Base-by-base conservation (phyloP, 2,329 filamentous ascomycete genomes). In the Fusarium redolens region DNA sequence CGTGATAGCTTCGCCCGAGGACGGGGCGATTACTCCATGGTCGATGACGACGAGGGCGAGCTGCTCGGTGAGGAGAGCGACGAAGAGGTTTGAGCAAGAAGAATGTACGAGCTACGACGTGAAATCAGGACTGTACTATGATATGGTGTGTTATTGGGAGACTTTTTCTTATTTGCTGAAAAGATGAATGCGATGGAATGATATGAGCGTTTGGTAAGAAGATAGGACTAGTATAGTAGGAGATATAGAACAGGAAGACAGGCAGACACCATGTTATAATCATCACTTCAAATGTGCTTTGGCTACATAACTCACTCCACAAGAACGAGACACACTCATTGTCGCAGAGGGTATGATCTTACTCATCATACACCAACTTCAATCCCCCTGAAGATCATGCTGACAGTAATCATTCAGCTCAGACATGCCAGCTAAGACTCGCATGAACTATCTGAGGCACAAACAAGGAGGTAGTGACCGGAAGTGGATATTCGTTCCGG, bases 11-110 rank as follows among this genome's bases (percentile, higher is more conserved):
- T 99, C 83, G 93, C 95, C 9, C 89, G 95, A 63, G 92, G 94
- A 2, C 89, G 93, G 62, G 92, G 93, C n/a, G 94, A 97, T 81
- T 98, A 98, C 81, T 90, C 92, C 20, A 88, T 92, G 77, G 94
- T 97, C 57, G 95, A 97, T 77, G 93, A 96, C 56, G 96, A 98
- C 79, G 96, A 98, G 81, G 96, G 96, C 54, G 96, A 98, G 85
- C 85, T 99, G 75, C 84, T 99, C 40, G 96, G 96, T 2, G 96
- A 98, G 75, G 95, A 97, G 67, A 95, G 94, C 75, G 96, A 98
- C 73, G 95, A 98, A 79, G 96, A 98, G 69, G 93, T 92, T 43
- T 85, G 72, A 81, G 40, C 31, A 38, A 17, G 22, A 25, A 37
- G 45, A 60, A 40, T 74, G 72, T 68, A 74, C 54, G 70, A 75